These are phyloP conservation scores for Boletus fagicola DNA, from an alignment of 768 basidiomycete species.

Conservation along the genomic window DNA sequence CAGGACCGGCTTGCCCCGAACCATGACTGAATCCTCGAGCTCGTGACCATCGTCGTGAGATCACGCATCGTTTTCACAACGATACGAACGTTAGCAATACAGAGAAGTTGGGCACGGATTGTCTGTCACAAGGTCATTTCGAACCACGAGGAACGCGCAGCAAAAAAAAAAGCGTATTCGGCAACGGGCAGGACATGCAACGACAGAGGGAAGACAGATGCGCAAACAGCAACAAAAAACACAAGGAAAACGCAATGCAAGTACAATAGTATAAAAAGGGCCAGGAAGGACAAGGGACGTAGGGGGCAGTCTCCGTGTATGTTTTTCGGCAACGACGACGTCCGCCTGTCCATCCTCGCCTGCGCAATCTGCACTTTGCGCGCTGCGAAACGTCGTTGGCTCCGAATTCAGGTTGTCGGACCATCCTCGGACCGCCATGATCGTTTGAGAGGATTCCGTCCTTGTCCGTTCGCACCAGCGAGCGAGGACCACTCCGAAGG, in stretches of 20 bases:
- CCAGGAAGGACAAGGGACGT: not conserved
- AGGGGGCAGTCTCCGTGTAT: not conserved
- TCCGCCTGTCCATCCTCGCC: not conserved
- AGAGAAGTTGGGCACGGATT: too few relatives aligned
- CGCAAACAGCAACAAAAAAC: not conserved
- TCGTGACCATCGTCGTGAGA: not conserved
- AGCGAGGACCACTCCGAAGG: slow-evolving; percentile 30
- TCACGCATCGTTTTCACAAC: not conserved
- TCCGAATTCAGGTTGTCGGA: slow-evolving; percentile 11
- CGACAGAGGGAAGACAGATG: not conserved
- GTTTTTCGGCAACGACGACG: not conserved
- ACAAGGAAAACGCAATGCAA: not conserved
- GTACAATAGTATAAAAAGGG: not conserved
- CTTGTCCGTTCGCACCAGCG: slow-evolving; percentile 25
- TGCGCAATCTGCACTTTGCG: not conserved
- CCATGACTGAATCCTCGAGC: not conserved
- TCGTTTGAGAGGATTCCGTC: slow-evolving; percentile 24
- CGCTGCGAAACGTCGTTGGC: not conserved
- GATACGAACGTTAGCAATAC: not conserved
- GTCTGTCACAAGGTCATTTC: too few relatives aligned
- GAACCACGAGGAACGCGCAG: not conserved
- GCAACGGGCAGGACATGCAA: not conserved
- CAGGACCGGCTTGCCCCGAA: not conserved
- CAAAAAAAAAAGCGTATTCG: slow-evolving; percentile 1
- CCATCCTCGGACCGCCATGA: slow-evolving; percentile 28